Evolutionary conservation across 768 basidiomycete species (phyloP), one percentile per base, ranked within the genome.

Genomic region (Mycena epipterygia): DNA sequence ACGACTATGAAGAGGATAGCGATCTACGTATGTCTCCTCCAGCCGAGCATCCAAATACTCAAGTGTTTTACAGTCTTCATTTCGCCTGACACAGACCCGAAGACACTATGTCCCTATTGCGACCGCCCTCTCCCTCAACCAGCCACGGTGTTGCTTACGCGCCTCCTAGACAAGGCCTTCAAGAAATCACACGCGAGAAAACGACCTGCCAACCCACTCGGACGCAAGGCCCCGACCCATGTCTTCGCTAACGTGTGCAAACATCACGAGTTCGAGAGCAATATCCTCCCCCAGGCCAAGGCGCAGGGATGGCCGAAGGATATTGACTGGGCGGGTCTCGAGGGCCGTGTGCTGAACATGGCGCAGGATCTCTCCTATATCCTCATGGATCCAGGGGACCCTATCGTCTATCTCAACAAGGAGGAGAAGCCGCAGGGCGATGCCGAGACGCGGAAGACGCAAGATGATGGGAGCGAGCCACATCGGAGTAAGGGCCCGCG

Each of bases 161-260:
- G 13, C 5, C 49, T 51, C 14, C 17, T 51, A 2, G 49, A 27
- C 7, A 5, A 21, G 19, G 17, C 49, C 2, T 51, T 29, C 16
- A 3, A 4, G 2, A 7, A 30, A 13, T 30, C 49, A 5, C 14
- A 30, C 29, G n/a, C n/a, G n/a, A 16, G 13, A 7, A 39, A 64
- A 3, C 62, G 62, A 8, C 62, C 62, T 1, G n/a, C 39, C 0
- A 64, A 64, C 41, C 62, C 39, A 13, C 51, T 64, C 17, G 62
- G 62, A 6, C 62, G 62, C 23, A 64, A 53, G 52, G 62, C 51
- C 2, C 30, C 39, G 3, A 23, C 21, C 5, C 13, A 13, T 5
- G 30, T 5, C 27, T 64, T 53, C 21, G 63, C 42, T 0, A 16
- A 21, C 16, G 25, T 63, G 2, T 64, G 63, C 23, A 39, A 56